These are phyloP conservation scores for Talaromyces sp. DNA, from an alignment of 2,329 filamentous ascomycete genomes.

Conservation along the genomic window DNA sequence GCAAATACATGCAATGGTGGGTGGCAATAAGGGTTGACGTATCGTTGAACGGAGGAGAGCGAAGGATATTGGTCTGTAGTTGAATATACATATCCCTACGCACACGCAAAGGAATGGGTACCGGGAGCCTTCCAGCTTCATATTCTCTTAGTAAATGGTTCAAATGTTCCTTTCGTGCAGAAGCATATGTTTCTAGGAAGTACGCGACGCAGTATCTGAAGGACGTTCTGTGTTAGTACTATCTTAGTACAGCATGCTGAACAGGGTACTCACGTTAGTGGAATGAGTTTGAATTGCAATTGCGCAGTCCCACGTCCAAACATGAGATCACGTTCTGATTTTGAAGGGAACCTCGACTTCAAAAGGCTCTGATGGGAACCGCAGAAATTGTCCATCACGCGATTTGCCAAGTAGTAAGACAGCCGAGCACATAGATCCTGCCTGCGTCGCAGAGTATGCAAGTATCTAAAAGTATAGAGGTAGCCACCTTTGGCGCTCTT, in stretches of 20 bases:
- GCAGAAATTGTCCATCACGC: conserved; percentile 41
- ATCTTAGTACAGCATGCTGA: background rate
- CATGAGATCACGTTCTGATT: conserved; percentile 35
- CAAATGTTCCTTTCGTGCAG: conserved; percentile 38
- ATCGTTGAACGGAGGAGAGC: conserved; percentile 42
- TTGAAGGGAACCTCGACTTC: conserved; percentile 35
- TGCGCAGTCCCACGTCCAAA: conserved; percentile 35
- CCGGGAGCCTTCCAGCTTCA: conserved; percentile 39
- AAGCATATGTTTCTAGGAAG: conserved; percentile 43
- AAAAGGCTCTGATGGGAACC: conserved; percentile 33
- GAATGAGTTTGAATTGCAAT: conserved; percentile 42
- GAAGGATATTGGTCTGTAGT: conserved; percentile 40
- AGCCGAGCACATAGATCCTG: conserved; percentile 42
- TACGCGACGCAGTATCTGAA: conserved; percentile 43
- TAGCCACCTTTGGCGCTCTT: conserved; percentile 38
- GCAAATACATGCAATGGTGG: conserved; percentile 43
- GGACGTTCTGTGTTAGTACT: background rate
- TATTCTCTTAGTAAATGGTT: conserved; percentile 39
- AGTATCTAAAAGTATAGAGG: conserved; percentile 43
- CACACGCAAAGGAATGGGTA: conserved; percentile 36
- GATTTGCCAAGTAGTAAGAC: conserved; percentile 43
- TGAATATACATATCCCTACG: conserved; percentile 39
- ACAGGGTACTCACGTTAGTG: conserved; percentile 38
- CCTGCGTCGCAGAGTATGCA: conserved; percentile 38
- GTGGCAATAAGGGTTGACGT: conserved; percentile 41